A percentile compares a stretch with the other conserved stretches of the same genome.
These are phyloP conservation scores for Penicillium sp. DNA, from an alignment of 2,329 filamentous ascomycete species.

Conservation along the genomic window DNA sequence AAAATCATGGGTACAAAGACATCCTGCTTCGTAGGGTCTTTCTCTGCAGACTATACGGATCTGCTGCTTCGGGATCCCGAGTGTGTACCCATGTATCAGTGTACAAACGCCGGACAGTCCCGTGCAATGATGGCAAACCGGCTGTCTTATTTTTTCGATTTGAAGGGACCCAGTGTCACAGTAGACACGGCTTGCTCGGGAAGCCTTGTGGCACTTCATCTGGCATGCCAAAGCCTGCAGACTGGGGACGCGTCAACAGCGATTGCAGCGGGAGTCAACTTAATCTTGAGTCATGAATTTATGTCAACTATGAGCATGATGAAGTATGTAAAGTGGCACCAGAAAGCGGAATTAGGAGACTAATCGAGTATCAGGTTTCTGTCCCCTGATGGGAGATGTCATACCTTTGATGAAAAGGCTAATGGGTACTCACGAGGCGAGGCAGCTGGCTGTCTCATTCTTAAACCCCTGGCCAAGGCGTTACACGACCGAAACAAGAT, in stretches of 20 bases:
- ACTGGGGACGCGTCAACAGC: constrained; percentile 24
- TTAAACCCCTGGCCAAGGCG: constrained; percentile 46
- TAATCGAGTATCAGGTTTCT: constrained; percentile 20
- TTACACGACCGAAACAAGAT: constrained; percentile 45
- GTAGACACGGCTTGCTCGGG: constrained; percentile 38
- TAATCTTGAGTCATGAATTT: constrained; percentile 29
- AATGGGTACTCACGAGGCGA: constrained; percentile 51
- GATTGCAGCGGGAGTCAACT: constrained; percentile 26
- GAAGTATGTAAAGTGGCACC: constrained; percentile 4
- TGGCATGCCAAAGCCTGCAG: constrained; percentile 30
- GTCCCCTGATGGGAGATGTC: constrained; percentile 29
- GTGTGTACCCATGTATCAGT: constrained; percentile 26
- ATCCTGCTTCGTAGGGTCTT: constrained; percentile 31
- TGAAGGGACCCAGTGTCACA: constrained; percentile 33
- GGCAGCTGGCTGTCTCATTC: constrained; percentile 40
- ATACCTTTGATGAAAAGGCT: constrained; percentile 40
- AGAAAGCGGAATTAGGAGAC: accelerated
- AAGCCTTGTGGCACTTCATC: constrained; percentile 33
- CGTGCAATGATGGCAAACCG: constrained; percentile 30
- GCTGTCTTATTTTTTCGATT: constrained; percentile 35
- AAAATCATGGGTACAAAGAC: constrained; percentile 27
- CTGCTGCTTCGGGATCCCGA: constrained; percentile 31
- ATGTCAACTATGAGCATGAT: constrained; percentile 27
- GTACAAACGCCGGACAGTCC: constrained; percentile 27
- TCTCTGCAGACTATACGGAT: constrained; percentile 31